phyloP scores from a whole-genome alignment of 1,284 basidiomycete genomes.

The Ganoderma resinaceum region DNA sequence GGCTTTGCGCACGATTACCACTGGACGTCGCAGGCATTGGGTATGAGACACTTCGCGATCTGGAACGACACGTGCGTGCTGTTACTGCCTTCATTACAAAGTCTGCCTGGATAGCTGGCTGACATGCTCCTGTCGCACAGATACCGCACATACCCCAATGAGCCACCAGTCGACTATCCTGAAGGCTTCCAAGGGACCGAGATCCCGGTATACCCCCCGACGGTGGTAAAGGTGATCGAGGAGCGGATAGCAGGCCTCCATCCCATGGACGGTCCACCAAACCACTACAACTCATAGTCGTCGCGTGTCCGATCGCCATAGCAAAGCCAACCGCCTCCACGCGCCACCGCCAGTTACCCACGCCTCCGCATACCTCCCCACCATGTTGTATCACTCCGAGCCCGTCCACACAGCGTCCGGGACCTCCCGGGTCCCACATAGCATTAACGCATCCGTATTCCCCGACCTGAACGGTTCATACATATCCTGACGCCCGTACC shows the following conservation, averaged over 20 bases:
- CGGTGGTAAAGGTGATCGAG: slow-evolving; percentile 63
- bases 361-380: not conserved
- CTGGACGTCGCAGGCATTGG: slow-evolving; percentile 74
- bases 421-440: not conserved
- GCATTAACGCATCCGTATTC: not conserved
- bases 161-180: slow-evolving; percentile 67
- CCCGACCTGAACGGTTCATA: not conserved
- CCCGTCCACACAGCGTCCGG: not conserved
- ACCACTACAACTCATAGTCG: not conserved
- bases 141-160: slow-evolving; percentile 58
- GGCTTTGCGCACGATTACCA: slow-evolving; percentile 87
- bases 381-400: not conserved
- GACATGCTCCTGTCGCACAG: slow-evolving; percentile 30
- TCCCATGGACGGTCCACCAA: slow-evolving; percentile 8
- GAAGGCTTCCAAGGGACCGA: slow-evolving; percentile 76
- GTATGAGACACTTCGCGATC: slow-evolving; percentile 78
- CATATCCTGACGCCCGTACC: not conserved
- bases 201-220: slow-evolving; percentile 73
- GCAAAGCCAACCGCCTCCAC: not conserved
- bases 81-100: not conserved
- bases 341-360: not conserved
- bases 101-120: not conserved
- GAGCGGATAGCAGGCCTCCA: slow-evolving; percentile 53
- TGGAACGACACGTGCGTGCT: slow-evolving; percentile 76
- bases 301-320: not conserved